phyloP scores from a whole-genome alignment of 768 basidiomycete genomes.

The Psilocybe sp. region DNA sequence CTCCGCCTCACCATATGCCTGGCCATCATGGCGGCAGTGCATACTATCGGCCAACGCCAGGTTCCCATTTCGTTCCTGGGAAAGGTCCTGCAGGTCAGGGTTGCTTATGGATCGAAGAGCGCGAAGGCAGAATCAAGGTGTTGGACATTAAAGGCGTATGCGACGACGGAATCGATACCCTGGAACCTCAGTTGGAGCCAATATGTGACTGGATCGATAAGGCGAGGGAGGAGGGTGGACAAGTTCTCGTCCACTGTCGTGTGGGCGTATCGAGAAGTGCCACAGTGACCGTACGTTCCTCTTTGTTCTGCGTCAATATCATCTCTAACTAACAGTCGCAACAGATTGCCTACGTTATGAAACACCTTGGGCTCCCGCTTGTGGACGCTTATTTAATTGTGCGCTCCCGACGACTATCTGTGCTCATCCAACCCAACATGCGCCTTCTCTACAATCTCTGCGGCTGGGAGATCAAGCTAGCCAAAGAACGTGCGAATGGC shows the following conservation, averaged over 20 bases:
- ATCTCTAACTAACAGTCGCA: slow-evolving; percentile 1
- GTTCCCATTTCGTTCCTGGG: slow-evolving; percentile 37
- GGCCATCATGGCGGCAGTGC: slow-evolving; percentile 11
- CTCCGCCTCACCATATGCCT: slow-evolving; percentile 54
- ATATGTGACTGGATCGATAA: slow-evolving; percentile 94
- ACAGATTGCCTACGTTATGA: slow-evolving; percentile 98
- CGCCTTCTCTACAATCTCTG: slow-evolving; percentile 92
- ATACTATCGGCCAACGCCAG: slow-evolving; percentile 26
- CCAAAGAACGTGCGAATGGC: slow-evolving; percentile 62
- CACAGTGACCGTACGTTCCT: slow-evolving; percentile 73
- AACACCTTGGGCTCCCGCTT: slow-evolving; percentile 78
- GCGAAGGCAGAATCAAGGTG: slow-evolving; percentile 86
- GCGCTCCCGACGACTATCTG: slow-evolving; percentile 83
- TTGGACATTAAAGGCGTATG: slow-evolving; percentile 90
- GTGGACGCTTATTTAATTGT: slow-evolving; percentile 94
- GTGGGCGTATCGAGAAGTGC: slow-evolving; percentile 98
- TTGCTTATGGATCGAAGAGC: slow-evolving; percentile 84
- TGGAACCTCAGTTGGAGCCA: slow-evolving; percentile 83
- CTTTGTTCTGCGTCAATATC: neutral
- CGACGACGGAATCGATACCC: slow-evolving; percentile 95
- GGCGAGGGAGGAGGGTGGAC: slow-evolving; percentile 79
- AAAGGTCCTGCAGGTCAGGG: slow-evolving; percentile 56
- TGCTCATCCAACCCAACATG: slow-evolving; percentile 94
- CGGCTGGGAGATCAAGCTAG: slow-evolving; percentile 93
- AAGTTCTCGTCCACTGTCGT: slow-evolving; percentile 94